Percentiles rank a stretch among this genome's conserved stretches.
These are phyloP conservation scores for Poterioochromonas sp. DNA, from an alignment of 352 stramenopile genomes.

Conservation along the genomic window DNA sequence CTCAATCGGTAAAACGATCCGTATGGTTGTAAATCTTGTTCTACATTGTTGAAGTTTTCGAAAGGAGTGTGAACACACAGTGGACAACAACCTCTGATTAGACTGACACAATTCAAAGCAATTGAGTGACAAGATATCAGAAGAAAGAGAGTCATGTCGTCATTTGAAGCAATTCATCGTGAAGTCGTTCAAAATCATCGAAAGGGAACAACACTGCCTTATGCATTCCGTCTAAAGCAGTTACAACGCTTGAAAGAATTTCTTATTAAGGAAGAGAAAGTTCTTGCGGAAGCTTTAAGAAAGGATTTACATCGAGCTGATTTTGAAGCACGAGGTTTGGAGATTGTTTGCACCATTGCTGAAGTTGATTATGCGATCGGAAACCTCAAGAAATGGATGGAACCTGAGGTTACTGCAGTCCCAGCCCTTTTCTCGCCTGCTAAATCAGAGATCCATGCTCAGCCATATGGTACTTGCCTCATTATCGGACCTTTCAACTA, in stretches of 20 bases:
- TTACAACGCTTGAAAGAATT: constrained; percentile 41
- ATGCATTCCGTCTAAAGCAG: constrained; percentile 41
- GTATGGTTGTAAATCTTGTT: no score
- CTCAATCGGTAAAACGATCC: no score
- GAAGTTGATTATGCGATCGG: constrained; percentile 48
- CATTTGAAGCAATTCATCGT: no score
- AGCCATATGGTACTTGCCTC: constrained; percentile 62
- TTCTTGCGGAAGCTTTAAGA: constrained; percentile 40
- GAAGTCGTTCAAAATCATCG: constrained; percentile 2
- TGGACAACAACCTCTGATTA: no score
- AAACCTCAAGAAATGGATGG: constrained; percentile 47
- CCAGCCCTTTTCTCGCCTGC: not conserved
- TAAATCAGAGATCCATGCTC: constrained; percentile 32
- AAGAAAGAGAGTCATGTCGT: no score
- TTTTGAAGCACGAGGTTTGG: not conserved
- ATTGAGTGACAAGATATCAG: no score
- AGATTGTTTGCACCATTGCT: not conserved
- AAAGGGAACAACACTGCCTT: constrained; percentile 1
- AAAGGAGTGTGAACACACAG: no score
- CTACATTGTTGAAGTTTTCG: no score
- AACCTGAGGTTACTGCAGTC: constrained; percentile 23
- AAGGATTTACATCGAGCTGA: constrained; percentile 43
- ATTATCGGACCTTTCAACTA: constrained; percentile 86
- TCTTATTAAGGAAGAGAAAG: constrained; percentile 47
- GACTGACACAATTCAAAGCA: no score